Conservation (phyloP, 2,329 filamentous ascomycete genomes). For the Pseudocercospora cruenta region DNA sequence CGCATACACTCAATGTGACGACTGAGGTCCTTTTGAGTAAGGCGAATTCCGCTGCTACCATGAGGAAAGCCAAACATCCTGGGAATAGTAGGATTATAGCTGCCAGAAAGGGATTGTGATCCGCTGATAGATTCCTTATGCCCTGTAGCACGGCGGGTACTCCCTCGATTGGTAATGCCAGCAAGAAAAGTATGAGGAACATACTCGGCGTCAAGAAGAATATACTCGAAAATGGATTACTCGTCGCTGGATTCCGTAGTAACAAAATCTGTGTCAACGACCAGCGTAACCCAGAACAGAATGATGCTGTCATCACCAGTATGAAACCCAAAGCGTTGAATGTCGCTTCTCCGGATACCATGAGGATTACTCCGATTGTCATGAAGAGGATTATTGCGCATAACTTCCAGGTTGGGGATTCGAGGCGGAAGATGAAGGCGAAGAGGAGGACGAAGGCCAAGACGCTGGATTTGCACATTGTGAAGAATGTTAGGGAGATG, state of each 20-base stretch:
- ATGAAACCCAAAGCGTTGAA: slow-evolving; percentile 87
- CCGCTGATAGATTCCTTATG: slow-evolving; percentile 63
- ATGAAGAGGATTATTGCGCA: slow-evolving; percentile 87
- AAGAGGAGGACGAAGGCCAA: slow-evolving; percentile 94
- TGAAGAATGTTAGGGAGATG: slow-evolving; percentile 96
- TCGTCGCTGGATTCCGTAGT: slow-evolving; percentile 88
- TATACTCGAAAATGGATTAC: slow-evolving; percentile 94
- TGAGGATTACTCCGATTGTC: slow-evolving; percentile 93
- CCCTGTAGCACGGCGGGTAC: slow-evolving; percentile 69
- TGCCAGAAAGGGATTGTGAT: slow-evolving; percentile 69
- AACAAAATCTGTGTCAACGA: slow-evolving; percentile 96
- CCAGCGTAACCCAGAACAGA: slow-evolving; percentile 97
- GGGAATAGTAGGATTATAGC: slow-evolving; percentile 83
- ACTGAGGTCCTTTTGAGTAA: slow-evolving; percentile 93
- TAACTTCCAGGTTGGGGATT: slow-evolving; percentile 82
- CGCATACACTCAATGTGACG: slow-evolving; percentile 92
- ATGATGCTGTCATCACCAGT: slow-evolving; percentile 89
- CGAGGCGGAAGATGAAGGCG: slow-evolving; percentile 89
- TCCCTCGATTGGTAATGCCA: slow-evolving; percentile 87
- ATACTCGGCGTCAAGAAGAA: slow-evolving; percentile 98
- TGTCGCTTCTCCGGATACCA: slow-evolving; percentile 93
- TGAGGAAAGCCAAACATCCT: slow-evolving; percentile 87
- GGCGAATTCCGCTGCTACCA: slow-evolving; percentile 96
- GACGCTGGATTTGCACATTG: slow-evolving; percentile 98
- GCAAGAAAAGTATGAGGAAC: slow-evolving; percentile 78